phyloP scores from a whole-genome alignment of 2,329 filamentous ascomycete genomes.

The Mycosphaerella sp. region DNA sequence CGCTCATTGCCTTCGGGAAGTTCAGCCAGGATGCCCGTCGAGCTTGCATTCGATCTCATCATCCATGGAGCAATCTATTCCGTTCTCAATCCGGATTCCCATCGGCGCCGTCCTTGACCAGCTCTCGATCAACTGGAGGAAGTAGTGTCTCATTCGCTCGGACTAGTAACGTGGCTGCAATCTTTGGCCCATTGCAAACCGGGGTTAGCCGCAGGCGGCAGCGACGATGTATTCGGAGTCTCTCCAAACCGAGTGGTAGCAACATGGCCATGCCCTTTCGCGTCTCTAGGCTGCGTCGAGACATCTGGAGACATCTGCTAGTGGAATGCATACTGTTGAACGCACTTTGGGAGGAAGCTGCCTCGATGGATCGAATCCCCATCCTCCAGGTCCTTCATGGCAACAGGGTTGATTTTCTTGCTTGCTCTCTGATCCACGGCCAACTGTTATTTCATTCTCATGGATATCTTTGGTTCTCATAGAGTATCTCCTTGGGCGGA shows the following conservation, averaged over 20 bases:
- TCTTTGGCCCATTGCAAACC: not conserved
- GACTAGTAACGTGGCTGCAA: not conserved
- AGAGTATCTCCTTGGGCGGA: too few species aligned
- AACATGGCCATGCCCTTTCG: constrained; percentile 18
- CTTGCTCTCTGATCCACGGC: too few species aligned
- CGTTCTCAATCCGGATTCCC: not conserved
- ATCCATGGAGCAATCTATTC: constrained; percentile 1
- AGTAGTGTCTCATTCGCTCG: not conserved
- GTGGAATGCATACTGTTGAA: constrained; percentile 20
- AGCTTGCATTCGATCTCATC: constrained; percentile 5
- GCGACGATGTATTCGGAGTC: not conserved
- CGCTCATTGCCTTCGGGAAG: not conserved
- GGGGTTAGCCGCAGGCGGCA: constrained; percentile 5
- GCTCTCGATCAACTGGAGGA: not conserved
- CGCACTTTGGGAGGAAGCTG: constrained; percentile 16
- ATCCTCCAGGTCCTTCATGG: constrained; percentile 18
- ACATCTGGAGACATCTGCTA: constrained; percentile 1
- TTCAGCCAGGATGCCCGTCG: not conserved
- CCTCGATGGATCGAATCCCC: constrained; percentile 18
- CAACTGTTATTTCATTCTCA: too few species aligned
- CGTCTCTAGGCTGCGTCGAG: constrained; percentile 18
- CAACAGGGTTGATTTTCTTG: too few species aligned
- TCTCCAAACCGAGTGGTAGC: not conserved
- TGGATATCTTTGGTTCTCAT: too few species aligned
- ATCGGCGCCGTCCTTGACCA: constrained; percentile 10